Base-by-base conservation (phyloP, 768 basidiomycete genomes). In the Rhodocollybia butyracea region DNA sequence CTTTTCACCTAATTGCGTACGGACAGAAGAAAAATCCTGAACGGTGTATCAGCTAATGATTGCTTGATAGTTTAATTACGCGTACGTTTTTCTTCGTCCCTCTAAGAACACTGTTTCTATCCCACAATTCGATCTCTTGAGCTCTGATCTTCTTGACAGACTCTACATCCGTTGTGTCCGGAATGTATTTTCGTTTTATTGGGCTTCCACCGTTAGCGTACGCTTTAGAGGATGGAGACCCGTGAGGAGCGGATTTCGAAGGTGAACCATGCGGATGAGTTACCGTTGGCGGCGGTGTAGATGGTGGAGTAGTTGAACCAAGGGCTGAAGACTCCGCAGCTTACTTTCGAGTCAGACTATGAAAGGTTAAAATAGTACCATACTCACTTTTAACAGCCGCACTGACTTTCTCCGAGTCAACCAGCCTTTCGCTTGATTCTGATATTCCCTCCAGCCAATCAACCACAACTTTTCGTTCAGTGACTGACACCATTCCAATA, bases 31-130 rank as follows among this genome's bases (percentile, higher is more conserved):
- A 62, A 96, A 97, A 70, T 95, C 94, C 93, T 96, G 61, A 22
- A 38, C n/a, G 22, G 24, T 30, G 21, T 10, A 57, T 31, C 22
- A 39, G 31, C 17, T 3, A 22, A 27, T 32, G 39, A 40, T 51
- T 36, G n/a, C 5, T 4, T 22, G 30, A 21, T 21, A 31, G 29
- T 24, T 11, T 58, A 42, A 45, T 38, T 36, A 2, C 3, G 70
- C 90, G 55, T 56, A 94, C 95, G 65, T 93, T 93, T 6, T 84
- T 77, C 67, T 96, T 95, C 13, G 75, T 81, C 0, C 94, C 94
- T 29, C 91, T 78, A 12, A 98, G 70, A 1, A 95, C 89, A 0
- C 88, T 86, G 58, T 83, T 95, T 50, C 92, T 78, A 68, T 96
- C 91, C 52, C 81, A 76, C 17, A 94, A 76, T 68, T 94, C 88